Percentiles rank a stretch among this genome's conserved stretches.
phyloP scores from a whole-genome alignment of 192 early-diverging fungal genomes.

The Rhizophagus clarus region DNA sequence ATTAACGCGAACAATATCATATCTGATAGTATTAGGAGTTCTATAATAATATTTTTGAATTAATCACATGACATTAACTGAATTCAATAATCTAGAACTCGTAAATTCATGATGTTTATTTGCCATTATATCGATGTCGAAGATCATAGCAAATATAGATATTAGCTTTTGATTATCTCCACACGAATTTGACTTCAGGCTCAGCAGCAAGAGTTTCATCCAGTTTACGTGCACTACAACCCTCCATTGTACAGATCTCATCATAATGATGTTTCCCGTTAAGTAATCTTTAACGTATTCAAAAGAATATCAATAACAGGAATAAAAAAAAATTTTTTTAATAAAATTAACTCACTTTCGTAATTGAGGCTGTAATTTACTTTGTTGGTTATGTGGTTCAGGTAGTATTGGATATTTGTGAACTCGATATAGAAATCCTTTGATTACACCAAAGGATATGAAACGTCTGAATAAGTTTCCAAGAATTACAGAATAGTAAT shows the following conservation, averaged over 20 bases:
- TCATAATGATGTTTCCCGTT: slow-evolving; percentile 75
- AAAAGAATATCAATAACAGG: neutral
- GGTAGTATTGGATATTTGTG: slow-evolving; percentile 84
- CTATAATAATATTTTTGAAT: too few species aligned
- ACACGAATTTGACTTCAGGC: slow-evolving; percentile 54
- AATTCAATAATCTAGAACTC: too few species aligned
- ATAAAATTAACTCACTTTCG: neutral
- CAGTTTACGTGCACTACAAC: slow-evolving; percentile 61
- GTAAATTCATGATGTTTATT: too few species aligned
- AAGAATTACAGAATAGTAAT: neutral
- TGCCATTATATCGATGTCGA: too few species aligned
- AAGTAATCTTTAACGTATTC: slow-evolving; percentile 40
- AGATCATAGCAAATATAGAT: too few species aligned
- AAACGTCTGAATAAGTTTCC: slow-evolving; percentile 64
- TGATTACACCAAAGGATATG: slow-evolving; percentile 88
- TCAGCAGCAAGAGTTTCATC: slow-evolving; percentile 53
- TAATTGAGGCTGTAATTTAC: neutral
- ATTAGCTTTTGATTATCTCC: slow-evolving; percentile 37
- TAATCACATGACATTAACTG: too few species aligned
- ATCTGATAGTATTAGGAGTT: too few species aligned
- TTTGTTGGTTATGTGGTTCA: neutral
- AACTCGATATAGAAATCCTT: slow-evolving; percentile 81
- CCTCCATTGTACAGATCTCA: slow-evolving; percentile 71
- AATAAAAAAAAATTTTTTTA: neutral
- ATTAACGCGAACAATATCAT: too few species aligned